Conservation (phyloP, 2,329 filamentous ascomycete genomes). For the Chrysoporthe deuterocubensis region DNA sequence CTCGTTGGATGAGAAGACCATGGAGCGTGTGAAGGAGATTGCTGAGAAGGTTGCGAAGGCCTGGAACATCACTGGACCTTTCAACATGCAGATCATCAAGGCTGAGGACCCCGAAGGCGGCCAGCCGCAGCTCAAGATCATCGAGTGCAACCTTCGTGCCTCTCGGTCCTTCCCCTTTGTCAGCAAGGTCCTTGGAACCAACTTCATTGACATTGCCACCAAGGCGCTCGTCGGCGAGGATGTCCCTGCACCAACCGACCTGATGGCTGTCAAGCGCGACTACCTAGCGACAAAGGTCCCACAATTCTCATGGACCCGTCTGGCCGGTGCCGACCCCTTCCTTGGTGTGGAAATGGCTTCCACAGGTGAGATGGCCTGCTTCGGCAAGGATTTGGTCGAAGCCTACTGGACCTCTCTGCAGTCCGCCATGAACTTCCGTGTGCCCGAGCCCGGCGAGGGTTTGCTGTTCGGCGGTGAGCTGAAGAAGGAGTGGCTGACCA, state of each 20-base stretch:
- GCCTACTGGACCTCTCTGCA: conserved; percentile 98
- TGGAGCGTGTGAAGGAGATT: conserved; percentile 92
- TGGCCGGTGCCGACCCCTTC: conserved; percentile 96
- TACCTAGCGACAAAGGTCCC: conserved; percentile 97
- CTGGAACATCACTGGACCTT: conserved; percentile 95
- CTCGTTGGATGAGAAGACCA: conserved; percentile 74
- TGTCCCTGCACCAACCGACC: conserved; percentile 82
- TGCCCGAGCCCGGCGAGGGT: conserved; percentile 92
- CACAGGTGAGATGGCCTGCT: conserved; percentile 98
- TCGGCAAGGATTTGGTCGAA: conserved; percentile 93
- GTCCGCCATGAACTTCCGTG: conserved; percentile 98
- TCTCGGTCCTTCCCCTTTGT: conserved; percentile 98
- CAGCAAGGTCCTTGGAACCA: conserved; percentile 92
- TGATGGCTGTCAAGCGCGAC: conserved; percentile 87
- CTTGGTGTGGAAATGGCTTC: conserved; percentile 97
- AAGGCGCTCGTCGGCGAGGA: conserved; percentile 86
- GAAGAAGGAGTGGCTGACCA: conserved; percentile 70
- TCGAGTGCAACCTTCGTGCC: conserved; percentile 96
- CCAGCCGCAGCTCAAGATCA: conserved; percentile 84
- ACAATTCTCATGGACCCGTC: conserved; percentile 98
- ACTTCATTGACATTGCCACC: conserved; percentile 96
- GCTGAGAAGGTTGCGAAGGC: conserved; percentile 95
- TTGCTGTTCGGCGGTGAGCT: conserved; percentile 90
- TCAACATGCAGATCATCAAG: conserved; percentile 99
- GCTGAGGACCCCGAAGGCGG: conserved; percentile 76